Base-by-base conservation (phyloP, 2,329 filamentous ascomycete genomes). In the Cladosporium austrohemisphaericum region DNA sequence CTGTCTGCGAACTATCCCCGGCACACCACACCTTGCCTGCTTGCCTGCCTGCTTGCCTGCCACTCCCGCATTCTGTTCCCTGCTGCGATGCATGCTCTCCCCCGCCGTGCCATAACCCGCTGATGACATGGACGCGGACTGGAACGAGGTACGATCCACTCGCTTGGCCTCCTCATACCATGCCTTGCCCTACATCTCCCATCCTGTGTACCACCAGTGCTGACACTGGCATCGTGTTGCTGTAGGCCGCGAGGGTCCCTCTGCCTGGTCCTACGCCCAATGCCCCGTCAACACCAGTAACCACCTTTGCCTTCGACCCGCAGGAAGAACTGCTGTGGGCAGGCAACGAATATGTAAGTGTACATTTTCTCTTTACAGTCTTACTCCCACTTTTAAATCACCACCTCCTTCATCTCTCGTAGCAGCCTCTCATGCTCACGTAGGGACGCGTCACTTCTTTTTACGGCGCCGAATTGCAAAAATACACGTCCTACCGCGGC, bases 391-490 rank as follows among this genome's bases (percentile, higher is more conserved):
- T 9, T 31, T n/a, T 31, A 9, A 31, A 31, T n/a, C n/a, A n/a
- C n/a, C n/a, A n/a, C n/a, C n/a, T n/a, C n/a, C n/a, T n/a, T n/a
- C n/a, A n/a, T n/a, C n/a, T n/a, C n/a, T n/a, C n/a, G n/a, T n/a
- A 20, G 18, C 26, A 29, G 4, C 18, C 16, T 52, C 32, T 50
- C 31, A 41, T 20, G 13, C 33, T 36, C 18, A 23, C 26, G 23
- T 58, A 95, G 88, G 93, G 93, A 54, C 84, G 90, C 57, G 82
- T 97, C 40, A 86, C 83, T 36, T 95, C 92, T 9, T 96, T 95
- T 70, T 88, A 88, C 68, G 86, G 89, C 46, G 81, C 82, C 46
- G 88, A 95, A 53, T 77, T 97, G 40, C 86, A 92, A 63, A 80
- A 82, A 64, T 96, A 98, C 68, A 95, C 91, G 4, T 94, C 92